Evolutionary conservation across 2,329 filamentous ascomycete species (phyloP).

Genomic region (Neopestalotiopsis sp.): DNA sequence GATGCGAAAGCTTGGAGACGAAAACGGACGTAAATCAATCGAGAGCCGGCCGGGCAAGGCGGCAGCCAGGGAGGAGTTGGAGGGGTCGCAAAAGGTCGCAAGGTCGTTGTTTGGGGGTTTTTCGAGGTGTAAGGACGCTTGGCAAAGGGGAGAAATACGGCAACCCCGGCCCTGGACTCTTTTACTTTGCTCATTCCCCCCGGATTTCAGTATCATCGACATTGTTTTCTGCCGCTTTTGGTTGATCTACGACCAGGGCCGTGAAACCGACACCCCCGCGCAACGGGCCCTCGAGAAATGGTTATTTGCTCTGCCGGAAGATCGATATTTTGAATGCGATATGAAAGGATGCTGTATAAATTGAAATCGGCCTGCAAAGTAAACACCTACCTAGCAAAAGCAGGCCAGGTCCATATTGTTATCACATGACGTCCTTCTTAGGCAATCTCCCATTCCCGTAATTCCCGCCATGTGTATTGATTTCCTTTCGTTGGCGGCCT

Average conservation of each 20-base stretch:
- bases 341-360: not conserved
- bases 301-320: not conserved
- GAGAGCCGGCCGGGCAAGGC: not conserved
- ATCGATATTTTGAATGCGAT: not conserved
- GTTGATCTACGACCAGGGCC: not conserved
- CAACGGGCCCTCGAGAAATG: not conserved
- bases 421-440: no score
- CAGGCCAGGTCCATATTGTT: no score
- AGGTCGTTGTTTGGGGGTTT: not conserved
- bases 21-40: not conserved
- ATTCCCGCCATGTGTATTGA: no score
- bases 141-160: not conserved
- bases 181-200: not conserved
- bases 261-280: not conserved
- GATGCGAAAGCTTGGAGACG: not conserved
- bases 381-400: not conserved
- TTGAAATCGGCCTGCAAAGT: not conserved
- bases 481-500: no score
- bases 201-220: not conserved
- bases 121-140: not conserved
- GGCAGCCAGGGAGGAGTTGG: not conserved
- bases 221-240: not conserved
- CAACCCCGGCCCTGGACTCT: not conserved
- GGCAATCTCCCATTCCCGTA: no score
- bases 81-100: not conserved